Evolutionary conservation across 495 filamentous ascomycete genomes (phyloP), one percentile per base, ranked within the genome.

Genomic region (Xylaria sp.): DNA sequence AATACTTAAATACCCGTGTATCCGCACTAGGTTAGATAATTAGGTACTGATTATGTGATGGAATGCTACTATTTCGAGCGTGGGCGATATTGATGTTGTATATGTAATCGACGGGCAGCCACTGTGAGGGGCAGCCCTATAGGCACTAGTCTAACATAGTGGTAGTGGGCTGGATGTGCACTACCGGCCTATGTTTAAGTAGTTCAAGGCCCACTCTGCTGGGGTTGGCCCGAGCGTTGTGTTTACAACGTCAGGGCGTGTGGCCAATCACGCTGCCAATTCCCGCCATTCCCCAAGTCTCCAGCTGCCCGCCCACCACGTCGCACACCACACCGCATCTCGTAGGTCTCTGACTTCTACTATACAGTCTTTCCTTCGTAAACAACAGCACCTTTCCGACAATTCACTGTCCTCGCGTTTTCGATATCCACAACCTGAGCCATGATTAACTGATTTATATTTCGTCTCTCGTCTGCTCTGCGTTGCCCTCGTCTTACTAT

Each of bases 381-480:
- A 66, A 41, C 61, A 71, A 37, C 69, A 26, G 41, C 52, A 33
- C 15, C 14, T 14, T 29, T 33, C 35, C 57, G 40, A 63, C 61
- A 21, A 53, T 59, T 26, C 24, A 37, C 67, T 48, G 29, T 64
- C 48, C 44, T 41, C 7, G 15, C 40, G 35, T 58, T 37, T 74
- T 37, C n/a, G 15, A 40, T 24, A 55, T 55, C 37, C 19, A 44
- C 26, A 61, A 26, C 50, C 41, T 15, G 35, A 77, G 52, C 67
- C 53, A 79, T 79, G 75, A 40, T 76, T 74, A 74, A 21, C 46
- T 77, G 58, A 79, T 66, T 58, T 43, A 33, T 66, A 64, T 55
- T 41, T 40, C 58, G 52, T 67, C 40, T 33, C 40, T 69, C 57
- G 21, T 19, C 61, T 48, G 29, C 58, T 41, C 31, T 61, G 15